Conservation (phyloP, 768 basidiomycete species). For the Boletus coccyginus region DNA sequence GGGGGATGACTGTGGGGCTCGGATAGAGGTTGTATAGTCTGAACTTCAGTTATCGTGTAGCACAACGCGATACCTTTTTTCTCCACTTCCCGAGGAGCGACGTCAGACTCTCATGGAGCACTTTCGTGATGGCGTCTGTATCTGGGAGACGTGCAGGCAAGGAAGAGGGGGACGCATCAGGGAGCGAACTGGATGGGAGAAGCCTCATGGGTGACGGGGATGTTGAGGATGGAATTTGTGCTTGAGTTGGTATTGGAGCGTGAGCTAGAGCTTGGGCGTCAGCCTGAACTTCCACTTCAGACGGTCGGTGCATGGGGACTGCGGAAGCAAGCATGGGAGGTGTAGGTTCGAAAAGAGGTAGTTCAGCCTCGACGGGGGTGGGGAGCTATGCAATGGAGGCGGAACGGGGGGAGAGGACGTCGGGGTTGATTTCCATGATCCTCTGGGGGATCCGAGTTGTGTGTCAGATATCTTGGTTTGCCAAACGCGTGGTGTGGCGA, state of each 20-base stretch:
- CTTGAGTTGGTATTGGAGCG: conserved; percentile 21
- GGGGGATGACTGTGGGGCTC: conserved; percentile 26
- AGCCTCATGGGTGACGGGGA: conserved; percentile 54
- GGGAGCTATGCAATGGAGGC: conserved; percentile 33
- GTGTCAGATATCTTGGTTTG: conserved; percentile 33
- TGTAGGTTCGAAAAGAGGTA: neutral
- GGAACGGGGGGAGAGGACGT: conserved; percentile 15
- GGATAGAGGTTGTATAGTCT: conserved; percentile 14
- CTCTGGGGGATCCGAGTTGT: conserved; percentile 21
- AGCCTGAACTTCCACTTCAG: neutral
- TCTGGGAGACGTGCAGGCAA: conserved; percentile 37
- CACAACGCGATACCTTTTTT: too few relatives aligned
- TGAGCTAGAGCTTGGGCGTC: neutral
- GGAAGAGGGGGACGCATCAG: conserved; percentile 13
- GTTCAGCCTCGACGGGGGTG: conserved; percentile 6
- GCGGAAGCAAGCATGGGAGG: neutral
- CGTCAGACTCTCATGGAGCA: conserved; percentile 66
- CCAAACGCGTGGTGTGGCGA: conserved; percentile 27
- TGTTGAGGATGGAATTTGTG: conserved; percentile 55
- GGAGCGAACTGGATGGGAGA: conserved; percentile 15
- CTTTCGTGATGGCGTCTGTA: conserved; percentile 49
- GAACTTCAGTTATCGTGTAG: neutral
- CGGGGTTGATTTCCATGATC: neutral
- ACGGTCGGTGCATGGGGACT: neutral
- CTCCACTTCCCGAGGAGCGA: conserved; percentile 65